These are phyloP conservation scores for Raphanus raphanistrum DNA, from an alignment of 345 rosid genomes.

Conservation along the genomic window DNA sequence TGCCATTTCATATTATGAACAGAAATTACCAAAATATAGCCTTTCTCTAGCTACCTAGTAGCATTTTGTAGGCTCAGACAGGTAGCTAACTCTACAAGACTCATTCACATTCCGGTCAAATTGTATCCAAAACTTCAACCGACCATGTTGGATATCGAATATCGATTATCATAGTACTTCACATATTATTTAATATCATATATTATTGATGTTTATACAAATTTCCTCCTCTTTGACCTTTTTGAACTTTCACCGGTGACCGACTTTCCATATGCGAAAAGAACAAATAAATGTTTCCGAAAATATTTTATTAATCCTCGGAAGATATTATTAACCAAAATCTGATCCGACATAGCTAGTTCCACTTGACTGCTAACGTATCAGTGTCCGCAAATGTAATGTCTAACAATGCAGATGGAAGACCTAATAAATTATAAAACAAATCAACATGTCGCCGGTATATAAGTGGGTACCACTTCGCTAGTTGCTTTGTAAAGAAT, in stretches of 20 bases:
- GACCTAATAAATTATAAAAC: background rate
- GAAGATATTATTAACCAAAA: background rate
- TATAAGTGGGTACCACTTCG: background rate
- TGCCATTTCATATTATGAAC: background rate
- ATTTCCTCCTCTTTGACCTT: background rate
- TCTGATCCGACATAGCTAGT: slow-evolving; percentile 4
- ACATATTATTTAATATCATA: no score
- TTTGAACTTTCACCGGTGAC: background rate
- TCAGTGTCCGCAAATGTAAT: slow-evolving; percentile 7
- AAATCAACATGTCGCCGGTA: background rate
- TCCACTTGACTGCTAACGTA: slow-evolving; percentile 13
- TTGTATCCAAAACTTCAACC: background rate
- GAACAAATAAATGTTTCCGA: background rate
- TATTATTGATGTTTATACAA: background rate
- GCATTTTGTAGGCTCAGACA: background rate
- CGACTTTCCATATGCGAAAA: background rate
- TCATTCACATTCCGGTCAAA: background rate
- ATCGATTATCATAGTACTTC: background rate
- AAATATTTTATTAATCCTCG: background rate
- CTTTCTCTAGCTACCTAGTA: background rate
- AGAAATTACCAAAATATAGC: background rate
- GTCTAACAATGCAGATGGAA: background rate
- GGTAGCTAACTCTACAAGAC: background rate
- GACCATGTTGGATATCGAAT: background rate
- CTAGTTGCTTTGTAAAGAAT: background rate